Base-by-base conservation (phyloP, 805 yeast species). In the Candida orba region DNA sequence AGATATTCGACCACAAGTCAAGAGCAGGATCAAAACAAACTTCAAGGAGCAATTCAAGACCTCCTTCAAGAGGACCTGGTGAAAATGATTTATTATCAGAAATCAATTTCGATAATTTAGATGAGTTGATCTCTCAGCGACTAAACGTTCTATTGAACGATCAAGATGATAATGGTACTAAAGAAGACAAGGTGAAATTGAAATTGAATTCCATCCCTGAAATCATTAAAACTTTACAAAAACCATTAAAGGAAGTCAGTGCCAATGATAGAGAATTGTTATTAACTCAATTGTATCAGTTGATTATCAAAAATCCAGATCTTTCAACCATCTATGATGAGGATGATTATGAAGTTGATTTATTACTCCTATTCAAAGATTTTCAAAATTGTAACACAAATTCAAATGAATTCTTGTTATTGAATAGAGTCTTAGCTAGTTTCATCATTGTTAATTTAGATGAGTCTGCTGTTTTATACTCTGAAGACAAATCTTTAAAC, bases 61-160 rank as follows among this genome's bases (percentile, higher is more conserved):
- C 52, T 13, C 44, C 43, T 2, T 48, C 52, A n/a, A 40, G 52
- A 17, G 52, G 46, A 13, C 32, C 37, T 14, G 49, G 45, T 12
- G 57, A 56, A 15, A 40, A 49, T 22, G 57, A 54, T 33, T 42
- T 51, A 29, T 31, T 51, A 9, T 45, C 52, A 23, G 55, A 57
- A 27, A 48, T 57, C 36, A 51, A 45, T 23, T 54, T 55, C 37
- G 57, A 52, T 25, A 57, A 57, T 36, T 34, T 57, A 31, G 60
- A 57, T 45, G 59, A 56, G 39, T 37, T 51, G 37, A 49, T 56
- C 24, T 49, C 53, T 17, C 46, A 48, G 8, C 40, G 60, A 20
- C 36, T 57, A n/a, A 57, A 50, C 10, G 46, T 41, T 3, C 42
- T 57, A 32, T 36, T 48, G 15, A 49, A 43, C 17, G 46, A 43